These are phyloP conservation scores for Inosperma sp. DNA, from an alignment of 768 basidiomycete species.

Conservation along the genomic window DNA sequence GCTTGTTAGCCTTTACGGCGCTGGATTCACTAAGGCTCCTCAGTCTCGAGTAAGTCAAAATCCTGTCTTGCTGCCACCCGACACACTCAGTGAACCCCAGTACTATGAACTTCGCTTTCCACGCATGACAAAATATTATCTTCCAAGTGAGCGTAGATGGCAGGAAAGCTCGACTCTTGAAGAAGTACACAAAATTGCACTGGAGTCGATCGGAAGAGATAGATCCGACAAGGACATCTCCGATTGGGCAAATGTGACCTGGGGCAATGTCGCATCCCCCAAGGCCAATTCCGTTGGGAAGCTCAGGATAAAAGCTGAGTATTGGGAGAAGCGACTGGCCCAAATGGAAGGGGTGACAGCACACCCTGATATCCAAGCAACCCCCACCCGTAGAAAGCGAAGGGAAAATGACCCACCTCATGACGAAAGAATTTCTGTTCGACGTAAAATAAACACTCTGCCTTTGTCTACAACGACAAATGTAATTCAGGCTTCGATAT, in stretches of 20 bases:
- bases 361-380: neutral
- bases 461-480: constrained; percentile 1
- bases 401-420: constrained; percentile 2
- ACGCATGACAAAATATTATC: constrained; percentile 65
- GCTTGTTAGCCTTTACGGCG: constrained; percentile 72
- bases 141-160: constrained; percentile 62
- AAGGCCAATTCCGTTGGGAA: constrained; percentile 35
- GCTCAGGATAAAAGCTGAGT: constrained; percentile 34
- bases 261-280: constrained; percentile 33
- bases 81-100: constrained; percentile 32
- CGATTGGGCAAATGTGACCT: constrained; percentile 37
- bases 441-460: neutral
- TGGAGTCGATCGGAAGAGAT: constrained; percentile 51
- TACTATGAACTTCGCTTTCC: constrained; percentile 85
- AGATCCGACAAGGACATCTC: constrained; percentile 44
- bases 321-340: constrained; percentile 43
- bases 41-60: constrained; percentile 44
- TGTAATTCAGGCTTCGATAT: neutral
- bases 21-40: constrained; percentile 73
- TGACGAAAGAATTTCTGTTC: neutral
- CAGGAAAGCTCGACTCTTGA: constrained; percentile 46
- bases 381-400: constrained; percentile 1
- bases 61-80: constrained; percentile 1
- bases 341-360: constrained; percentile 1
- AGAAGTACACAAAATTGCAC: constrained; percentile 52